Evolutionary conservation across 345 rosid species (phyloP), one percentile per base, ranked within the genome.

Genomic region (Anastatica hierochuntica): DNA sequence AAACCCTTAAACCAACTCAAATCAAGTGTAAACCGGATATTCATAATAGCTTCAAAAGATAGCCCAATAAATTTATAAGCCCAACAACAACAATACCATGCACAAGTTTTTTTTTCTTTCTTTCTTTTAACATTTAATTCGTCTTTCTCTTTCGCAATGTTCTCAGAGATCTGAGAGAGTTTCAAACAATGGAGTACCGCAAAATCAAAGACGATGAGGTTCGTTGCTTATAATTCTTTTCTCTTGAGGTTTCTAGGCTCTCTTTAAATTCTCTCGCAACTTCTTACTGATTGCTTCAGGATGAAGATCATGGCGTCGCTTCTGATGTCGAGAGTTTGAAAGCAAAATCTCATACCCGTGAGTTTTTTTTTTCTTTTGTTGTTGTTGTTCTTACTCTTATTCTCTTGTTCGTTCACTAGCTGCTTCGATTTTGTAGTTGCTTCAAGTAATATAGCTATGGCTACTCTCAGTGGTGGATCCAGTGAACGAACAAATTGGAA

Each of bases 121-220:
- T 3, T 9, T 14, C 12, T 13, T 16, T 3, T 27, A 7, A 27
- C 7, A 1, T 7, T 38, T 0, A 29, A 54, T 38, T 47, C 8
- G 3, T 6, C 39, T 2, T 46, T 42, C 16, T 47, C 3, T 24
- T 7, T 24, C 27, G 45, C 21, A 52, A 51, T 47, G 62, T 46
- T 64, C 69, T 47, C 19, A 54, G 74, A 63, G 81, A 77, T 74
- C 76, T 61, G 59, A 47, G 46, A 41, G 53, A n/a, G n/a, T 26
- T 43, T 48, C 27, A 43, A 52, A 18, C 34, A 67, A 84, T 88
- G 96, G 96, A 88, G 64, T 78, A 84, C 49, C 69, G 79, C 56
- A 88, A 84, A 66, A 75, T 88, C 69, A 84, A 88, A 73, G 94
- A 82, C 30, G 82, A 81, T n/a, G n/a, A n/a, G 87, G 94, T 84